Base-by-base conservation (phyloP, 2,329 filamentous ascomycete genomes). In the Akanthomyces muscarius region DNA sequence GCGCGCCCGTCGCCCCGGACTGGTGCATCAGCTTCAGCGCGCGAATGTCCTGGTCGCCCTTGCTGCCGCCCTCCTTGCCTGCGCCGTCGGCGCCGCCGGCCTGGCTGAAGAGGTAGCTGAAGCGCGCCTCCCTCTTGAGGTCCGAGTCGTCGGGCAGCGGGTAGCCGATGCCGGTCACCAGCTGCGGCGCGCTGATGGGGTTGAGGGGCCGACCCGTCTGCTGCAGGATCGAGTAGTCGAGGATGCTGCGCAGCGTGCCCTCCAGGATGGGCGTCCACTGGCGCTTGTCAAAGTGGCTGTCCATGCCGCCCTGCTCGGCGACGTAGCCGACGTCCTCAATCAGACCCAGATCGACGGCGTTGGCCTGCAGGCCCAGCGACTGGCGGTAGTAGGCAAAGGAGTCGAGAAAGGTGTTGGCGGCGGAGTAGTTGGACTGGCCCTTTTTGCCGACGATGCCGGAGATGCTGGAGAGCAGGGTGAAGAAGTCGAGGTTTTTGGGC, bases 331-430 rank as follows among this genome's bases (percentile, higher is more conserved):
- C 69, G 14, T 73, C 76, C 5, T 73, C 70, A n/a, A 80, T 68
- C 3, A 64, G 66, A 10, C 67, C 67, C 11, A 80, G 69, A 62
- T 80, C 71, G 6, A 81, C 70, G 16, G 68, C 65, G 0, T 72
- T 70, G 18, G 51, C 53, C 11, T 30, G 52, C 25, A 65, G 44
- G 16, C 61, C 64, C 10, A 65, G 66, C 0, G 58, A 48, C 16
- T 71, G 68, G 13, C 78, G 73, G 52, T 74, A 75, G 13, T 71
- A 69, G 18, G 70, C 73, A 36, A 79, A 71, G 2, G 71, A 69
- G 47, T 77, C 73, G 60, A 76, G 67, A 66, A 73, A 80, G n/a
- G 71, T 69, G 65, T 78, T 79, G n/a, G 70, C 76, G 1, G 76
- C 73, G 5, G 70, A 67, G 65, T 80, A 80, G 65, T 75, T 77